Percentiles rank a stretch among this genome's conserved stretches.
phyloP scores from a whole-genome alignment of 805 yeast genomes.

The Candida krabiensis region DNA sequence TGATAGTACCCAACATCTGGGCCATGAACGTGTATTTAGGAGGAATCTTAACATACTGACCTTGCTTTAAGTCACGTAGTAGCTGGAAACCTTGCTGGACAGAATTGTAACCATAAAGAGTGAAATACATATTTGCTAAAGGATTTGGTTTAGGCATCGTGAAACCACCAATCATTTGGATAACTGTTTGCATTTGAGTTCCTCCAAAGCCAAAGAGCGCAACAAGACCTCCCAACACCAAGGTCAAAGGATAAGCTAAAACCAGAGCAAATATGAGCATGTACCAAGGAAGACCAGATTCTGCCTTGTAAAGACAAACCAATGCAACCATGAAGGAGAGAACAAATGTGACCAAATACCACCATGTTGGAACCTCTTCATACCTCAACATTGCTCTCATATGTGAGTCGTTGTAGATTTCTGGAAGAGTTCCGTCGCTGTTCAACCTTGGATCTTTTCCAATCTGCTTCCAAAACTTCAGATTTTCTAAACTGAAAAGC shows the following conservation, averaged over 20 bases:
- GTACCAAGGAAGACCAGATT: constrained; percentile 35
- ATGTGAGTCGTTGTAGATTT: constrained; percentile 35
- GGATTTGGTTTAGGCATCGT: constrained; percentile 32
- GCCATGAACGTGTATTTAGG: constrained; percentile 42
- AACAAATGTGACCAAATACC: constrained; percentile 26
- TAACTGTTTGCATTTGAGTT: constrained; percentile 27
- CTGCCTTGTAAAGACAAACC: constrained; percentile 18
- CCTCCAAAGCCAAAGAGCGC: constrained; percentile 28
- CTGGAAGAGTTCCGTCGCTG: constrained; percentile 22
- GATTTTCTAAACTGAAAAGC: constrained; percentile 27
- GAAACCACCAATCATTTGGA: constrained; percentile 40
- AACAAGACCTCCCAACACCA: constrained; percentile 24
- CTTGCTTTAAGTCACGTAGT: constrained; percentile 42
- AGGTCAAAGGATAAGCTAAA: constrained; percentile 16
- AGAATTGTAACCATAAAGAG: constrained; percentile 41
- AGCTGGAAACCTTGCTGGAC: constrained; percentile 41
- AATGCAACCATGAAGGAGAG: constrained; percentile 37
- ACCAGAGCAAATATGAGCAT: constrained; percentile 20
- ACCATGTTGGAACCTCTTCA: constrained; percentile 40
- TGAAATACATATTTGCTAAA: constrained; percentile 43
- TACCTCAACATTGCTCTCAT: constrained; percentile 35
- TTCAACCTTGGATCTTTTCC: constrained; percentile 21
- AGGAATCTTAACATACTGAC: constrained; percentile 44
- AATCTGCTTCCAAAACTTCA: constrained; percentile 47
- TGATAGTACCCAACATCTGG: constrained; percentile 40